phyloP scores from a whole-genome alignment of 78 protist genomes.

The Mastigamoeba balamuthi region DNA sequence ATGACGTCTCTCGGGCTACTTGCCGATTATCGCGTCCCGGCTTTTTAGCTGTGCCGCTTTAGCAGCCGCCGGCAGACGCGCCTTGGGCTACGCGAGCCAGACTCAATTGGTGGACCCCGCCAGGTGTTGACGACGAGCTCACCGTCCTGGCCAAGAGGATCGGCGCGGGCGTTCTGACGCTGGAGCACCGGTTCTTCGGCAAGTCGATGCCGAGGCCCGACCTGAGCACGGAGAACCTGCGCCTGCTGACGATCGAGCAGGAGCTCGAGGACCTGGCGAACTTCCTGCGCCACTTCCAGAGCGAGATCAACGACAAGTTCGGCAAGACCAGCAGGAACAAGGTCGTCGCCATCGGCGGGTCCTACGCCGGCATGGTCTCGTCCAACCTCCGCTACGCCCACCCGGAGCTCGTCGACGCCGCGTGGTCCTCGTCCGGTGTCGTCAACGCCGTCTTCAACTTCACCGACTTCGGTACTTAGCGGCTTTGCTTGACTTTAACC shows the following conservation, averaged over 20 bases:
- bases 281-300: background rate
- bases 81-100: too few species aligned
- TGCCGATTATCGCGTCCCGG: too few species aligned
- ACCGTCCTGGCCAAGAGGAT: slow-evolving; percentile 8
- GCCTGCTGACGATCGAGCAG: slow-evolving; percentile 24
- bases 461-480: too few species aligned
- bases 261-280: slow-evolving; percentile 51
- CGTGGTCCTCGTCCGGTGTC: background rate
- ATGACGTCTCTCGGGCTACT: too few species aligned
- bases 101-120: too few species aligned
- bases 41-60: too few species aligned
- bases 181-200: slow-evolving; percentile 50
- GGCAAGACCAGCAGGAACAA: background rate
- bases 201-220: background rate
- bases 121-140: background rate
- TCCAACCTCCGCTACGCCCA: background rate
- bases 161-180: slow-evolving; percentile 21
- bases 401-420: background rate
- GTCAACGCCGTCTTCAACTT: background rate
- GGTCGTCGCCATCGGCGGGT: background rate
- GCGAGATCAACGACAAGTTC: background rate
- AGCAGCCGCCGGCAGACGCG: too few species aligned
- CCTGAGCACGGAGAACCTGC: slow-evolving; percentile 3
- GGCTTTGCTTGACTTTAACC: too few species aligned
- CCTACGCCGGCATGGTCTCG: background rate